Base-by-base conservation (phyloP, 1,284 basidiomycete species). In the Athelia sp. region DNA sequence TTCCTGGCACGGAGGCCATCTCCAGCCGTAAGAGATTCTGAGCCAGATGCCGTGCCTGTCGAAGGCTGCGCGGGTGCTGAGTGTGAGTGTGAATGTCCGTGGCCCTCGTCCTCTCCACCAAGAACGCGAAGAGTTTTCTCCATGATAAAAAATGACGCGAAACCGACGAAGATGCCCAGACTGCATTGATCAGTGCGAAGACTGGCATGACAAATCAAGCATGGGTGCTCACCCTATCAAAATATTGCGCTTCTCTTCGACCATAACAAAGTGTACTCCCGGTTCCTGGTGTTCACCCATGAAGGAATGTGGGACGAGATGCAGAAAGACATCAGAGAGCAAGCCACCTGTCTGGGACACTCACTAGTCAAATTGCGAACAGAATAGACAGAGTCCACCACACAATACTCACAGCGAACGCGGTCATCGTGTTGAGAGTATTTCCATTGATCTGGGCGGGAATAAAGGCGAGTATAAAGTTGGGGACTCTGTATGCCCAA, bases 401-500 rank as follows among this genome's bases (percentile, higher is more conserved):
- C 47, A 47, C 49, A 55, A 47, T 54, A 47, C 81, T 65, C 62
- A 88, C 87, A 54, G 88, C 87, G 63, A 90, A 90, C 9, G 87
- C 87, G 35, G 88, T 93, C 90, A 94, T 93, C 6, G 88, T 93
- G 61, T 93, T 93, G 50, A 94, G 75, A 40, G 89, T 92, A 62
- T 90, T 76, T 14, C 78, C 75, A 66, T 87, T 83, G 58, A 94
- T 90, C 63, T 91, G 75, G 43, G 88, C 85, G 21, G 91, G 91
- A 54, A 94, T 93, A 62, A 93, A 91, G 8, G 89, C 86, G 45
- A 95, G 83, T 57, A 95, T 92, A 60, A 94, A 90, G 71, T 95
- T 95, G 47, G 91, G 92, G 49, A 93, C 81, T 38, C 90, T 92
- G 63, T 13, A 46, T 51, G 59, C 54, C 52, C 56, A 54, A n/a